Evolutionary conservation across 805 yeast species (phyloP), one percentile per base, ranked within the genome.

Genomic region (Wickerhamiella brachini): DNA sequence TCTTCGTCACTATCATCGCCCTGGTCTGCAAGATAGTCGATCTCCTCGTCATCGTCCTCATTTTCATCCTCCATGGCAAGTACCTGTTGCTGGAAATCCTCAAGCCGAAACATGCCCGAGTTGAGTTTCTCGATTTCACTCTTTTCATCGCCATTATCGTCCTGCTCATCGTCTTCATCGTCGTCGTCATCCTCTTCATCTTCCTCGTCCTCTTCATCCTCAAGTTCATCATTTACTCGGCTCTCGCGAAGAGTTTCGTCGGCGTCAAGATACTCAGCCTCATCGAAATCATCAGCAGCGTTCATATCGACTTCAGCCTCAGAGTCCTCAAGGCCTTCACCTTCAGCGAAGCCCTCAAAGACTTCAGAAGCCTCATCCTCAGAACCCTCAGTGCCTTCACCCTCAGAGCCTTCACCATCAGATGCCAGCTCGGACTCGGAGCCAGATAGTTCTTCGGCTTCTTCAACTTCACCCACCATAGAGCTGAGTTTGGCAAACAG

Each of bases 51-150:
- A 41, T 74, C 73, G 29, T 64, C 66, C 8, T 29, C 71, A 38
- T 73, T 75, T 45, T 72, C 73, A 31, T 65, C 71, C 21, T 83
- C 90, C 58, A 79, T 73, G 3, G 76, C 83, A 43, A 84, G 61
- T n/a, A 80, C 78, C 63, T 81, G 87, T 61, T 75, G 77, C 67
- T 83, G 85, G 70, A 85, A 90, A 50, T 83, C 85, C 57, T 87
- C 95, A 43, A 90, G 78, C 53, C 85, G 80, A 62, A 90, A 90
- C 58, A 88, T 82, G 6, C 80, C 85, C 60, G 86, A 95, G 62
- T 89, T 85, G 29, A 89, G 71, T 1, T 88, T 90, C 59, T 74
- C 76, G 1, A 68, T 73, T 59, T 80, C 85, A 42, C 72, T 71
- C 23, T 51, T 56, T n/a, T 56, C 64, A 10, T 50, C 60, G 17